Conservation (phyloP, 2,329 filamentous ascomycete species). For the Ilyonectria mors-panacis region DNA sequence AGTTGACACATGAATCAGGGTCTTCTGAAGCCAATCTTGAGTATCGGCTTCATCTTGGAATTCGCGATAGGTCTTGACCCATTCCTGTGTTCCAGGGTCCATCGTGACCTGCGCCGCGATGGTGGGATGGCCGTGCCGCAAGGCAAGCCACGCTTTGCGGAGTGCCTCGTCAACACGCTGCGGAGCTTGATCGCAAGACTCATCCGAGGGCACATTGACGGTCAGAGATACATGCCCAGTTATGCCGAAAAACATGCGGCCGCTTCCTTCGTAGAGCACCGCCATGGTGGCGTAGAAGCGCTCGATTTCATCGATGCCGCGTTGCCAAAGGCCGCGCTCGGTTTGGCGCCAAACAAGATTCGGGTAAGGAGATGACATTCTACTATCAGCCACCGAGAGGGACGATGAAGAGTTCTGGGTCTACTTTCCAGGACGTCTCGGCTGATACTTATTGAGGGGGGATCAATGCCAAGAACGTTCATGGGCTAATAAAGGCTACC, state of each 20-base stretch:
- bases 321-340: constrained; percentile 6
- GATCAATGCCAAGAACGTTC: too few relatives aligned
- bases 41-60: not conserved
- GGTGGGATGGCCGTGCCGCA: constrained; percentile 1
- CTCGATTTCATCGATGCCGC: constrained; percentile 13
- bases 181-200: not conserved
- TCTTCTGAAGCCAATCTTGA: not conserved
- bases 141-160: not conserved
- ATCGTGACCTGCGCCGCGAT: not conserved
- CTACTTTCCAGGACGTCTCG: too few relatives aligned
- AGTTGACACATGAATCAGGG: not conserved
- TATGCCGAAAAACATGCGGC: constrained; percentile 16
- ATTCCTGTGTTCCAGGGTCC: not conserved
- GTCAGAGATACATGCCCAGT: constrained; percentile 3
- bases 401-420: too few relatives aligned
- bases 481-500: too few relatives aligned
- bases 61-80: constrained; percentile 2
- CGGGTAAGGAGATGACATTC: not conserved
- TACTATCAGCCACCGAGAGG: too few relatives aligned
- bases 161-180: constrained; percentile 1
- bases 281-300: not conserved
- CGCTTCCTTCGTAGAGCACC: constrained; percentile 6
- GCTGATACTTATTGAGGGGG: too few relatives aligned
- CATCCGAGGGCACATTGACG: not conserved
- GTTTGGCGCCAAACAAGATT: not conserved